These are phyloP conservation scores for Juncus inflexus DNA, from an alignment of 176 grass and related monocot species.

Conservation along the genomic window DNA sequence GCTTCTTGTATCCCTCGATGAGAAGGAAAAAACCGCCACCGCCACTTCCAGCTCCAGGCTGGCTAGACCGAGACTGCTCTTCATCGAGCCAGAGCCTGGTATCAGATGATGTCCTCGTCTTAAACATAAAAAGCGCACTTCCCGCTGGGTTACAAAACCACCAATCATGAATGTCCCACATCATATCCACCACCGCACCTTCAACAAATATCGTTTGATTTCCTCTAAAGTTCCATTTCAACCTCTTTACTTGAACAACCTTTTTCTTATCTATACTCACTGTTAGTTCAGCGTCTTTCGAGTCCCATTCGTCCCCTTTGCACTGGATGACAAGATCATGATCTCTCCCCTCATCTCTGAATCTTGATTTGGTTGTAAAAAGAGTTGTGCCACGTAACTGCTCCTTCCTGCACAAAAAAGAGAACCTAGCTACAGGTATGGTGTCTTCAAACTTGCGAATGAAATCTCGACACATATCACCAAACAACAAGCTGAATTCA, in stretches of 20 bases:
- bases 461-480: constrained; percentile 64
- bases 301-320: constrained; percentile 40
- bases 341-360: constrained; percentile 52
- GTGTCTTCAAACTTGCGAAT: constrained; percentile 42
- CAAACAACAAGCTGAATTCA: constrained; percentile 72
- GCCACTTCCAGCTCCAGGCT: constrained; percentile 9
- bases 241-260: constrained; percentile 49
- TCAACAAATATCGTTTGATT: constrained; percentile 68
- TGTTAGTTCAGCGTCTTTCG: constrained; percentile 48
- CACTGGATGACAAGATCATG: constrained; percentile 63
- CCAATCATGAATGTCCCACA: constrained; percentile 97
- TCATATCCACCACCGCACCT: constrained; percentile 69
- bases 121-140: constrained; percentile 80
- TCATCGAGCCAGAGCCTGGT: constrained; percentile 75
- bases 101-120: constrained; percentile 44
- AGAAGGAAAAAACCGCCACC: constrained; percentile 25
- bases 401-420: constrained; percentile 50
- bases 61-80: constrained; percentile 21
- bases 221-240: constrained; percentile 80
- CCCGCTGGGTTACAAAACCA: constrained; percentile 41
- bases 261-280: constrained; percentile 64
- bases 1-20: constrained; percentile 22
- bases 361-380: constrained; percentile 44
- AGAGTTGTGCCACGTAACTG: constrained; percentile 41
- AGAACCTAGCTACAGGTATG: constrained; percentile 44